A percentile compares a stretch with the other conserved stretches of the same genome.
Evolutionary conservation across 148 eudicot genomes (phyloP).

Genomic region (Camellia granthamiana): DNA sequence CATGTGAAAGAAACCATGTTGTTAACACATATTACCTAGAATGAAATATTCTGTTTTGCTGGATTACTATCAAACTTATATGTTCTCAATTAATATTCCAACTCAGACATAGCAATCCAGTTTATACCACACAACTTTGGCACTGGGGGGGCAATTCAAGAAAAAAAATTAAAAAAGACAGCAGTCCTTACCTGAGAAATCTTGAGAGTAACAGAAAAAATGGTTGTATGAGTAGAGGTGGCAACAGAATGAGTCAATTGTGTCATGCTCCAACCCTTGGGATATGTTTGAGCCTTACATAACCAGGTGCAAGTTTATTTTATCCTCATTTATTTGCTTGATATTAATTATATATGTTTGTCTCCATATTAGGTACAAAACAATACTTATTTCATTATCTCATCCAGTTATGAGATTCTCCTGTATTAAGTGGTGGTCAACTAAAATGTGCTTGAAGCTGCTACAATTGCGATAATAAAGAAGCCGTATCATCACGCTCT

Average conservation of each 20-base stretch:
- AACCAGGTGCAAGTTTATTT: background rate
- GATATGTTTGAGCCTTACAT: background rate
- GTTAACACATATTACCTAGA: background rate
- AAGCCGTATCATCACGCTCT: too few species aligned
- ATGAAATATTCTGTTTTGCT: background rate
- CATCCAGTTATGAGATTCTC: too few species aligned
- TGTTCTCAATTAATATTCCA: background rate
- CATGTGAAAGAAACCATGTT: constrained; percentile 2
- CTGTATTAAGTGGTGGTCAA: too few species aligned
- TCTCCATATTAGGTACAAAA: too few species aligned
- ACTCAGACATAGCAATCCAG: background rate
- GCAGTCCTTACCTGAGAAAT: background rate
- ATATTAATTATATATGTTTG: too few species aligned
- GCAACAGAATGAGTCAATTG: background rate
- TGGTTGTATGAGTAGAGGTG: background rate
- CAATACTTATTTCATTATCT: too few species aligned
- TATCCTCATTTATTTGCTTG: background rate
- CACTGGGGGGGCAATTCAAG: background rate
- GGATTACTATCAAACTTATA: background rate
- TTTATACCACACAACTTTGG: background rate
- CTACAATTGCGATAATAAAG: too few species aligned
- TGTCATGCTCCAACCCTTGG: background rate
- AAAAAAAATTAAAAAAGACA: background rate
- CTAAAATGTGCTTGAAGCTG: too few species aligned
- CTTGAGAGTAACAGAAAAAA: background rate